A percentile compares a stretch with the other conserved stretches of the same genome.
Conservation (phyloP, 2,329 filamentous ascomycete species). For the Arthrobotrys conoides region DNA sequence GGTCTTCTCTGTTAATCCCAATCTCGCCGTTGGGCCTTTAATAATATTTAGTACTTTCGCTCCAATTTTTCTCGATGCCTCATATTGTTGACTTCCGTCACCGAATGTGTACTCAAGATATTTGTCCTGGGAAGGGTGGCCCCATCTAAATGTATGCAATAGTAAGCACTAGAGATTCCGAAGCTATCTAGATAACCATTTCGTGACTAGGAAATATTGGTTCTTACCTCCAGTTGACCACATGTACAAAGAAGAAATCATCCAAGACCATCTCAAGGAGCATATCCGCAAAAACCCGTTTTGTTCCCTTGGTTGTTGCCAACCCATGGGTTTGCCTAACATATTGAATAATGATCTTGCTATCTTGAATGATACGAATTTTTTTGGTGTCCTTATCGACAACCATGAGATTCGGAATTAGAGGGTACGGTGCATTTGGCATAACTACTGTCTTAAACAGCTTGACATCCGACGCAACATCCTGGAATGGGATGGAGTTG, state of each 20-base stretch:
- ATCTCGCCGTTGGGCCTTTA: conserved; percentile 7
- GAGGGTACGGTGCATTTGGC: conserved; percentile 46
- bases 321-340: conserved; percentile 38
- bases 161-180: neutral
- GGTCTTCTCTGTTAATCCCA: conserved; percentile 45
- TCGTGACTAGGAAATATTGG: neutral
- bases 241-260: conserved; percentile 48
- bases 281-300: conserved; percentile 45
- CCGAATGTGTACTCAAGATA: conserved; percentile 58
- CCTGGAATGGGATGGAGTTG: conserved; percentile 52
- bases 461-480: conserved; percentile 43
- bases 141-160: conserved; percentile 26
- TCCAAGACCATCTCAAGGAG: conserved; percentile 51
- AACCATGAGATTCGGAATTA: conserved; percentile 52
- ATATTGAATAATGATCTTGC: conserved; percentile 47
- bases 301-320: conserved; percentile 19
- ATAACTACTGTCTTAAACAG: conserved; percentile 45
- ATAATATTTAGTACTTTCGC: conserved; percentile 21
- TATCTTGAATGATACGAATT: conserved; percentile 39
- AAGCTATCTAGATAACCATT: neutral
- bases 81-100: conserved; percentile 27
- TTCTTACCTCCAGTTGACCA: conserved; percentile 50
- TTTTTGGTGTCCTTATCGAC: conserved; percentile 46
- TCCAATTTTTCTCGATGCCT: conserved; percentile 23
- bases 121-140: conserved; percentile 28